Conservation (phyloP, 305 asterid species). For the Andrographis paniculata region DNA sequence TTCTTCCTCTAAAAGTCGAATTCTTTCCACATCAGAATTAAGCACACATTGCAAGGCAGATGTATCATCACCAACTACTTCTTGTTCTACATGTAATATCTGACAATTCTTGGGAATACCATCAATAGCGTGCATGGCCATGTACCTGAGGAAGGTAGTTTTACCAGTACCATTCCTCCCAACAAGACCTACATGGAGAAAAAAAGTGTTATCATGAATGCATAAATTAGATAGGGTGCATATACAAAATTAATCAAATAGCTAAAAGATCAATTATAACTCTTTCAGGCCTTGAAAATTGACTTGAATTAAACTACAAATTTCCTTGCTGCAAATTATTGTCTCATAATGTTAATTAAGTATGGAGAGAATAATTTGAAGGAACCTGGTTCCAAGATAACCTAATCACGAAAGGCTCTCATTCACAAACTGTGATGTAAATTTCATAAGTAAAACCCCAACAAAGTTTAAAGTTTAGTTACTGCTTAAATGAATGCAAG, state of each 20-base stretch:
- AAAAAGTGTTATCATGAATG: slow-evolving; percentile 14
- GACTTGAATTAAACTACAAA: no score
- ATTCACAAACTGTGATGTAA: no score
- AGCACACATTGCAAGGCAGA: slow-evolving; percentile 88
- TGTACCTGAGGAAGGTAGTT: slow-evolving; percentile 91
- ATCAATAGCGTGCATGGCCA: slow-evolving; percentile 98
- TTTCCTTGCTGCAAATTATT: no score
- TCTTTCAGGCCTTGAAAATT: background rate
- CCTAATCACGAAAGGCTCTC: no score
- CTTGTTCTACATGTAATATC: slow-evolving; percentile 98
- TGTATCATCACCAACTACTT: slow-evolving; percentile 90
- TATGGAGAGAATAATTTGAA: no score
- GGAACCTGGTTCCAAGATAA: no score
- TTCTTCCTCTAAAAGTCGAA: slow-evolving; percentile 84
- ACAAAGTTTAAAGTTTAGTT: no score
- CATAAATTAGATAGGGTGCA: background rate
- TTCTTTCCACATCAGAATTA: slow-evolving; percentile 79
- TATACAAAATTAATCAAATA: slow-evolving; percentile 1
- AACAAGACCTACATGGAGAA: slow-evolving; percentile 67
- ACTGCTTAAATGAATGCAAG: no score
- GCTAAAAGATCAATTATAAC: background rate
- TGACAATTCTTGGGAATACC: slow-evolving; percentile 97
- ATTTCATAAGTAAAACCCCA: no score
- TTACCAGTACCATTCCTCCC: slow-evolving; percentile 99
- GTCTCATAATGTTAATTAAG: no score